These are phyloP conservation scores for Royoungia palumana DNA, from an alignment of 768 basidiomycete genomes.

Conservation along the genomic window DNA sequence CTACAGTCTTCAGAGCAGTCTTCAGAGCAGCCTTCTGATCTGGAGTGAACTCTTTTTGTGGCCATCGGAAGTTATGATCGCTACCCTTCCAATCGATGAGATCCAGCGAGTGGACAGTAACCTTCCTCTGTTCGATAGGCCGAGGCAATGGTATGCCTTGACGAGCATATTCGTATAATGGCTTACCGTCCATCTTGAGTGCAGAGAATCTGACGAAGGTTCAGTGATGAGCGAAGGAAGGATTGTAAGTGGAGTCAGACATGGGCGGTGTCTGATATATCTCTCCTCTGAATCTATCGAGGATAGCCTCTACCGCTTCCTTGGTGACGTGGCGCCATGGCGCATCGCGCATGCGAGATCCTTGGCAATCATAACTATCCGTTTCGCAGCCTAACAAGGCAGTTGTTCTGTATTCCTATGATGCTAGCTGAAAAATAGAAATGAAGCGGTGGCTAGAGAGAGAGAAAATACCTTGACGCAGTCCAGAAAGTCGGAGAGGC, in stretches of 20 bases:
- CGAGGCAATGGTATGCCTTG: constrained; percentile 87
- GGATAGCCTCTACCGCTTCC: constrained; percentile 63
- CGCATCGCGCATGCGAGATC: constrained; percentile 70
- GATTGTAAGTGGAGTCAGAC: constrained; percentile 39
- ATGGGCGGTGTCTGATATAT: constrained; percentile 92
- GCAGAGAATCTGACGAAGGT: constrained; percentile 78
- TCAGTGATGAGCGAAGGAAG: constrained; percentile 1
- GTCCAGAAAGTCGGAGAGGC: constrained; percentile 74
- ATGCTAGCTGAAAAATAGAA: constrained; percentile 14
- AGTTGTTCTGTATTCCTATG: constrained; percentile 86
- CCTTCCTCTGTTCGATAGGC: constrained; percentile 84
- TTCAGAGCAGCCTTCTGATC: constrained; percentile 71
- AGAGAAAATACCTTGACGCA: constrained; percentile 78
- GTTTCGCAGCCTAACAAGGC: constrained; percentile 93
- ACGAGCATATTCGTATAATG: constrained; percentile 93
- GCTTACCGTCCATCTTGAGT: constrained; percentile 96
- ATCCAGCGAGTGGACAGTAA: constrained; percentile 78
- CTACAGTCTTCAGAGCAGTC: constrained; percentile 54
- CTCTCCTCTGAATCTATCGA: constrained; percentile 77
- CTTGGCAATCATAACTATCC: constrained; percentile 91
- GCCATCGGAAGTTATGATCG: constrained; percentile 77
- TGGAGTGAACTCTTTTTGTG: constrained; percentile 61
- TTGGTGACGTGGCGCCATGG: constrained; percentile 83
- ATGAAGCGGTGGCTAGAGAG: neutral
- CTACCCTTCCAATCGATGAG: constrained; percentile 73